Conservation (phyloP, 129 eudicot genomes). For the Chrysanthemum lavandulifolium region DNA sequence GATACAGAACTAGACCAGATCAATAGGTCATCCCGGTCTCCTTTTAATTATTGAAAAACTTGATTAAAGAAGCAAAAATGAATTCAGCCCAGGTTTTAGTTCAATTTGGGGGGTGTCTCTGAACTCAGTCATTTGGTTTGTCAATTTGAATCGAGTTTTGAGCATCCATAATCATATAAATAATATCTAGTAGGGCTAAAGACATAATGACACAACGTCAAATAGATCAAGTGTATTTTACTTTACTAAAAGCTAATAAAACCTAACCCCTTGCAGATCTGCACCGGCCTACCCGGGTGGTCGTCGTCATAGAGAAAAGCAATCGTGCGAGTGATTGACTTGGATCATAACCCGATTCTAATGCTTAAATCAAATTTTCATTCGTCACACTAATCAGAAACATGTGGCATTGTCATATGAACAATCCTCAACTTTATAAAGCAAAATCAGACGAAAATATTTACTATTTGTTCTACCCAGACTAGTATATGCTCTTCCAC, state of each 20-base stretch:
- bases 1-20: too few species aligned
- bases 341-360: neutral
- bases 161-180: too few species aligned
- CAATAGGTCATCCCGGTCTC: too few species aligned
- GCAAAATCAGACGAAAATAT: conserved; percentile 28
- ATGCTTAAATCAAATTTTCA: neutral
- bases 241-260: neutral
- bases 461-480: conserved; percentile 23
- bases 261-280: neutral
- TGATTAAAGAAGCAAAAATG: too few species aligned
- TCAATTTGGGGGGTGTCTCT: too few species aligned
- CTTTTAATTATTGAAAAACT: too few species aligned
- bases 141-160: too few species aligned
- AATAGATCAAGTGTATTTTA: neutral
- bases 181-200: too few species aligned
- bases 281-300: too few species aligned
- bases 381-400: neutral
- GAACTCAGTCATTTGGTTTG: too few species aligned
- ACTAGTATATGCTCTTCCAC: conserved; percentile 31
- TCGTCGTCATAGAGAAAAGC: too few species aligned
- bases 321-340: neutral
- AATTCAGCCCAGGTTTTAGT: too few species aligned
- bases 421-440: conserved; percentile 19
- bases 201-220: neutral
- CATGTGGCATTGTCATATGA: conserved; percentile 3